Conservation (phyloP, 371 early-diverging fungal genomes). For the Conidiobolus incongruus region DNA sequence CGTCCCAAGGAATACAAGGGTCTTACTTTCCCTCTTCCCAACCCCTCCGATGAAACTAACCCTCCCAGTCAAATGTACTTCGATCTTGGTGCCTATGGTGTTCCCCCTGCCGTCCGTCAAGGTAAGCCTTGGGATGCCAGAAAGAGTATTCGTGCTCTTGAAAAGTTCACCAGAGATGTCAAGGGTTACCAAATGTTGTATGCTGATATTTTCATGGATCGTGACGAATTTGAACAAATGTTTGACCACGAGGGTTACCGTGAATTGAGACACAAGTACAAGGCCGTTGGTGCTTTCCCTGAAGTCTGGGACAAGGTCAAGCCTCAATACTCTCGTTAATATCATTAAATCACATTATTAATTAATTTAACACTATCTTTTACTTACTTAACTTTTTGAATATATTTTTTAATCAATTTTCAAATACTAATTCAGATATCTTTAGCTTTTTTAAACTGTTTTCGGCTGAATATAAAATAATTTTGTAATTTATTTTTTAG, state of each 20-base stretch:
- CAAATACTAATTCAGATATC: too few species aligned
- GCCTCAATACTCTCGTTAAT: slow-evolving; percentile 5
- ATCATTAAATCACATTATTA: too few species aligned
- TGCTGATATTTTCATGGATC: slow-evolving; percentile 11
- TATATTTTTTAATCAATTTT: too few species aligned
- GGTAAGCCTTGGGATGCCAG: slow-evolving; percentile 6
- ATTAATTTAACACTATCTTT: too few species aligned
- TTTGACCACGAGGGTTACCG: slow-evolving; percentile 15
- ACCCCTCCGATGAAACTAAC: neutral
- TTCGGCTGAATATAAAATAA: too few species aligned
- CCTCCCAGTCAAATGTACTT: slow-evolving; percentile 8
- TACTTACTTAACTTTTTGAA: too few species aligned
- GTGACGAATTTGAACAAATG: slow-evolving; percentile 15
- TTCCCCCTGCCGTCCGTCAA: slow-evolving; percentile 5
- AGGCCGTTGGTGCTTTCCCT: slow-evolving; percentile 6
- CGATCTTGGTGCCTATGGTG: slow-evolving; percentile 10
- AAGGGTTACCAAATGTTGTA: slow-evolving; percentile 13
- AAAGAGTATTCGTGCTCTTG: slow-evolving; percentile 3
- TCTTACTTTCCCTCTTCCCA: slow-evolving; percentile 3
- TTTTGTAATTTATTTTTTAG: too few species aligned
- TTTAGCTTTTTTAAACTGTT: too few species aligned
- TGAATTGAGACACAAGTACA: slow-evolving; percentile 6
- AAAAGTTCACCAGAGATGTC: slow-evolving; percentile 7
- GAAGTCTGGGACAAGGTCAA: slow-evolving; percentile 10
- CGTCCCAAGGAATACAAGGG: slow-evolving; percentile 4